Percentiles rank a stretch among this genome's conserved stretches.
Conservation (phyloP, 371 early-diverging fungal genomes). For the Actinomucor elegans region DNA sequence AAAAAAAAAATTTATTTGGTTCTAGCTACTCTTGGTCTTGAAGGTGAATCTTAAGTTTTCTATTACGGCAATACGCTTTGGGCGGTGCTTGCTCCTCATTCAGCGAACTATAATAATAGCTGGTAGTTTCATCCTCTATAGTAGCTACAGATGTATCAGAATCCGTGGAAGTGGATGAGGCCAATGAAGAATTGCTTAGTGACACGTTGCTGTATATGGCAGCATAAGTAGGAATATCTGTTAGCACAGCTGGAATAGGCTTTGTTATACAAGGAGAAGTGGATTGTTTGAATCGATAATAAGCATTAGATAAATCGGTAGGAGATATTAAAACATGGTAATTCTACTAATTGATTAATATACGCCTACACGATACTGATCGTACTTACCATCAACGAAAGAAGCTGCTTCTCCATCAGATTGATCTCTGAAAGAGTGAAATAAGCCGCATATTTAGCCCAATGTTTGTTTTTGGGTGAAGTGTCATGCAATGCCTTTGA, state of each 20-base stretch:
- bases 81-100: conserved; percentile 5
- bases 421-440: conserved; percentile 78
- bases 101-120: not conserved
- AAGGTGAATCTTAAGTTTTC: too few relatives aligned
- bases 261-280: not conserved
- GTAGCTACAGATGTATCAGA: conserved; percentile 7
- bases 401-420: conserved; percentile 78
- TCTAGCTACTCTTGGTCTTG: too few relatives aligned
- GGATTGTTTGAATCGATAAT: conserved; percentile 3
- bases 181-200: not conserved
- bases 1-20: too few relatives aligned
- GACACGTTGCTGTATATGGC: conserved; percentile 1
- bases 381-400: conserved; percentile 61
- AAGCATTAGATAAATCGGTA: conserved; percentile 6
- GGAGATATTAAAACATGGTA: conserved; percentile 11
- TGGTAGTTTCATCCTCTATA: not conserved
- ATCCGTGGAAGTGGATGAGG: not conserved
- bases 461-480: conserved; percentile 78
- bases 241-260: not conserved
- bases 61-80: not conserved
- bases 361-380: too few relatives aligned
- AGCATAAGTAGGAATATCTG: conserved; percentile 13
- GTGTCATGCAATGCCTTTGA: conserved; percentile 76
- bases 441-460: conserved; percentile 70
- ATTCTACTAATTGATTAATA: not conserved